Percentiles rank a stretch among this genome's conserved stretches.
phyloP scores from a whole-genome alignment of 192 early-diverging fungal genomes.

The Backusella australiensis region DNA sequence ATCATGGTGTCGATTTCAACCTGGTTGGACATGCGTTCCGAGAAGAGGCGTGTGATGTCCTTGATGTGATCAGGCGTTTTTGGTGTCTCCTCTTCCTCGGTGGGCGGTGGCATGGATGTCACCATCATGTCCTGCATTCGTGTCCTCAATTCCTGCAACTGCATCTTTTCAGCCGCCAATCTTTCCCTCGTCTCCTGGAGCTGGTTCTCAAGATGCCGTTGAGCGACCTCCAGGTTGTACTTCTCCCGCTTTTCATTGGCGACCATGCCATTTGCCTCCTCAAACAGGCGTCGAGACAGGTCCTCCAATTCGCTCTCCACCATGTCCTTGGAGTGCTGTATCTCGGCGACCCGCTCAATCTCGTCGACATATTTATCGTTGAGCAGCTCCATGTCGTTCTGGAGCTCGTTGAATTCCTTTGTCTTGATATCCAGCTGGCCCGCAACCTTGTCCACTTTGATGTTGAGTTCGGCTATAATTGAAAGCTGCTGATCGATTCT shows the following conservation, averaged over 20 bases:
- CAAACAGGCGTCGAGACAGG: conserved; percentile 85
- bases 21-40: conserved; percentile 12
- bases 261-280: conserved; percentile 94
- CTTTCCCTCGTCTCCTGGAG: conserved; percentile 64
- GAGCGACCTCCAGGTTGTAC: conserved; percentile 51
- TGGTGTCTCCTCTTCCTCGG: background rate
- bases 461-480: conserved; percentile 8
- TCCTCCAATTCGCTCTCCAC: conserved; percentile 95
- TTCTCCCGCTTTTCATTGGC: conserved; percentile 70
- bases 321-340: conserved; percentile 88
- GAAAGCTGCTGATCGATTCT: conserved; percentile 11
- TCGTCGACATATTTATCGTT: conserved; percentile 84
- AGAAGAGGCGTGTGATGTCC: conserved; percentile 18
- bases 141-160: conserved; percentile 81
- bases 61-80: conserved; percentile 10
- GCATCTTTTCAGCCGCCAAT: conserved; percentile 76
- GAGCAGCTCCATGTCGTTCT: conserved; percentile 66
- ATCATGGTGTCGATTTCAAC: conserved; percentile 68
- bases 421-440: conserved; percentile 67
- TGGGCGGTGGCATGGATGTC: background rate
- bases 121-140: conserved; percentile 72
- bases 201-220: conserved; percentile 61
- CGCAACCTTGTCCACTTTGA: conserved; percentile 40
- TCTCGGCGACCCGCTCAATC: conserved; percentile 82
- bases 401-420: conserved; percentile 62